These are phyloP conservation scores for Elsinoe perseae DNA, from an alignment of 2,329 filamentous ascomycete genomes.

Conservation along the genomic window DNA sequence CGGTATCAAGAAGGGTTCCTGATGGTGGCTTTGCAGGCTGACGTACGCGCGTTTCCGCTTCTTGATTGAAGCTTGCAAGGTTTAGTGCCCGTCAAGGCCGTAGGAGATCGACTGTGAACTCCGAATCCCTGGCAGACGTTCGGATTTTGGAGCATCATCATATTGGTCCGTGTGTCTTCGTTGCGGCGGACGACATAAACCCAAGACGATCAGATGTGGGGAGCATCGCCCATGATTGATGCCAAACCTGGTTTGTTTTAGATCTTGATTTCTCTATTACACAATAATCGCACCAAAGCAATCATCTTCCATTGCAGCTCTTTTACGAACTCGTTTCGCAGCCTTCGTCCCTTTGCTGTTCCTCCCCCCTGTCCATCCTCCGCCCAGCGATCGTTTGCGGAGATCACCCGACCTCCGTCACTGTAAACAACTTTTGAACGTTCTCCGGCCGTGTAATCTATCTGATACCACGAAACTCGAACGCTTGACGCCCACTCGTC, in stretches of 20 bases:
- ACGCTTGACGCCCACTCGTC: constrained; percentile 5
- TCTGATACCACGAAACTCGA: constrained; percentile 10
- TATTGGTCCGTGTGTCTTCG: constrained; percentile 10
- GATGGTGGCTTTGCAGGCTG: constrained; percentile 13
- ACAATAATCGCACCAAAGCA: neutral
- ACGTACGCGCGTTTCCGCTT: constrained; percentile 8
- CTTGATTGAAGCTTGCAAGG: constrained; percentile 2
- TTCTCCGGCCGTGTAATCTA: constrained; percentile 6
- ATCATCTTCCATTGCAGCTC: neutral
- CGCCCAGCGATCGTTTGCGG: constrained; percentile 10
- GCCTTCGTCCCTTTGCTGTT: neutral
- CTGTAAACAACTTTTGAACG: constrained; percentile 12
- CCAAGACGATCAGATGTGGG: neutral
- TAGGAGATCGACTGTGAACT: neutral
- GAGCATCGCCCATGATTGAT: neutral
- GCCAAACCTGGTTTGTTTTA: constrained; percentile 4
- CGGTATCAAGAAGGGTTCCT: neutral
- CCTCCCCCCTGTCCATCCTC: neutral
- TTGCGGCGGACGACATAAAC: constrained; percentile 7
- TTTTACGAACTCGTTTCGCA: neutral
- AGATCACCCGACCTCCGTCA: constrained; percentile 8
- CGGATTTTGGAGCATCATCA: neutral
- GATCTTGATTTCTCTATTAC: neutral
- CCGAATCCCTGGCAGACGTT: neutral
- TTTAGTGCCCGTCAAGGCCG: neutral